These are phyloP conservation scores for Luzula sylvatica DNA, from an alignment of 176 grass and related monocot species.

Conservation along the genomic window DNA sequence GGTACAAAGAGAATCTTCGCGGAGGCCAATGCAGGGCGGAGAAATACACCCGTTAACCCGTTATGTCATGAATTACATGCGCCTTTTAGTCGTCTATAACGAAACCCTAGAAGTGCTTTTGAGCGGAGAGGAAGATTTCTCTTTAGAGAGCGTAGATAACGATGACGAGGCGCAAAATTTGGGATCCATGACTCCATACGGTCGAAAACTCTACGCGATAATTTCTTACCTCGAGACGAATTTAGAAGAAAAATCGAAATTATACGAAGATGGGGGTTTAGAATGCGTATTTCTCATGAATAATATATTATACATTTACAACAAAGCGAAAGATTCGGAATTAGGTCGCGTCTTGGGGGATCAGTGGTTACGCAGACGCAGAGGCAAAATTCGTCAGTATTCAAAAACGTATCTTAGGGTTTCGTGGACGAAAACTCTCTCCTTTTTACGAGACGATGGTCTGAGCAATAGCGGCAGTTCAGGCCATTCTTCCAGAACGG, in stretches of 20 bases:
- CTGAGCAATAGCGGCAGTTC: conserved; percentile 50
- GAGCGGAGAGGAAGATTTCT: conserved; percentile 25
- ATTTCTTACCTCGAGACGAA: conserved; percentile 91
- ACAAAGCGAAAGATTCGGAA: conserved; percentile 85
- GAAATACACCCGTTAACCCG: conserved; percentile 92
- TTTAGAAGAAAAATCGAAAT: conserved; percentile 80
- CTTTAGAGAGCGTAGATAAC: conserved; percentile 19
- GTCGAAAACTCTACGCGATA: conserved; percentile 41
- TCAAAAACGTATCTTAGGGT: conserved; percentile 73
- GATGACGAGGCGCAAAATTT: conserved; percentile 49
- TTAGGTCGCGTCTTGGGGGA: conserved; percentile 83
- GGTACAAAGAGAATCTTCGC: conserved; percentile 64
- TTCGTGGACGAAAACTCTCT: conserved; percentile 87
- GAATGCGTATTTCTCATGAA: conserved; percentile 97
- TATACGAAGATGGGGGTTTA: conserved; percentile 75
- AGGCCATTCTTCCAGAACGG: conserved; percentile 43
- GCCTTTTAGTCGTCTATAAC: conserved; percentile 66
- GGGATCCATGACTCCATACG: conserved; percentile 59
- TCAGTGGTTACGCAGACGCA: conserved; percentile 59
- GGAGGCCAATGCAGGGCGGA: conserved; percentile 58
- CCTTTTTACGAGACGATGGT: conserved; percentile 71
- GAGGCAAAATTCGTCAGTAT: conserved; percentile 71
- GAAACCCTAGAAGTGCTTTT: conserved; percentile 58
- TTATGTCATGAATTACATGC: conserved; percentile 95
- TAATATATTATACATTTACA: conserved; percentile 76